Percentiles rank a stretch among this genome's conserved stretches.
Conservation (phyloP, 83 land plant species). For the Picea abies region DNA sequence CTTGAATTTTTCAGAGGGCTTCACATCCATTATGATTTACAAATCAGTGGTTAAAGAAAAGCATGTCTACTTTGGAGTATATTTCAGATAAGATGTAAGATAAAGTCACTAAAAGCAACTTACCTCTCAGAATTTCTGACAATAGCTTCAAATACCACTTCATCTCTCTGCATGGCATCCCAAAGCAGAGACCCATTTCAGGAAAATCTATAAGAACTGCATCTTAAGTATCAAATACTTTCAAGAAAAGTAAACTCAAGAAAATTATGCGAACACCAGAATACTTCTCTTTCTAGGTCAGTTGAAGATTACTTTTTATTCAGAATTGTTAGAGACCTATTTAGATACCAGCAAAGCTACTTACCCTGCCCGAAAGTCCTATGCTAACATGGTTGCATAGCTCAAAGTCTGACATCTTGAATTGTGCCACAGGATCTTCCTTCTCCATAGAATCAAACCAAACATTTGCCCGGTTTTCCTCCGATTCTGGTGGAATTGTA, state of each 20-base stretch:
- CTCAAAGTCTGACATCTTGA: conserved; percentile 54
- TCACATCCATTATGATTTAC: conserved; percentile 10
- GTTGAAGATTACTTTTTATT: not conserved
- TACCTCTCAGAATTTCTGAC: conserved; percentile 53
- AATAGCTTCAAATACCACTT: conserved; percentile 60
- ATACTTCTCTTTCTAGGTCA: not conserved
- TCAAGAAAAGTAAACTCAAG: not conserved
- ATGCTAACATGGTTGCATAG: conserved; percentile 54
- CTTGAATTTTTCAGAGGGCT: conserved; percentile 75
- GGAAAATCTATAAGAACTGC: not conserved
- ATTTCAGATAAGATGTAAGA: not conserved
- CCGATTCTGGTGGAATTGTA: no score
- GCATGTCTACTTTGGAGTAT: not conserved
- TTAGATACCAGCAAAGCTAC: not conserved
- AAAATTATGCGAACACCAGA: conserved; percentile 6
- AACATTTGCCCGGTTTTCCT: no score
- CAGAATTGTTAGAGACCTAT: not conserved
- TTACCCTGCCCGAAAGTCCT: conserved; percentile 61
- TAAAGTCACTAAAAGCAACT: not conserved
- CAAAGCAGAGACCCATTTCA: not conserved
- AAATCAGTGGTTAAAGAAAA: not conserved
- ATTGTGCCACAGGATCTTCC: conserved; percentile 21
- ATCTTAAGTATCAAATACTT: not conserved
- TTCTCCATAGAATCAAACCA: no score
- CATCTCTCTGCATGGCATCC: conserved; percentile 41